Evolutionary conservation across 345 rosid genomes (phyloP), one percentile per base, ranked within the genome.

Genomic region (Gossypium raimondii): DNA sequence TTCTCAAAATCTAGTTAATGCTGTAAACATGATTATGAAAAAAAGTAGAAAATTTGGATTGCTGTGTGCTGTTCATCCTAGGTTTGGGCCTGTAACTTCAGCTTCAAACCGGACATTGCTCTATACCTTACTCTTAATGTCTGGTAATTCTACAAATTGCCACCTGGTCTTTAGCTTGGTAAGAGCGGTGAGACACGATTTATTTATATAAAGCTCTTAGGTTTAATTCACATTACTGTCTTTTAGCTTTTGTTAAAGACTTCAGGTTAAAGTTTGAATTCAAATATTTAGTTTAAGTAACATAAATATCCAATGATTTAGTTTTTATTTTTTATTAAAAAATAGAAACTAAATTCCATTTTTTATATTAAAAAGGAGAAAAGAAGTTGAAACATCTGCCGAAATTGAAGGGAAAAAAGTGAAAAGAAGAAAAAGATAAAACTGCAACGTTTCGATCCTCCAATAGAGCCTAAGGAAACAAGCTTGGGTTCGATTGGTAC

Each of bases 401-500:
- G n/a, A 25, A 60, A 60, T 60, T 12, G 9, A 25, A 60, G n/a
- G 7, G 1, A 2, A n/a, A n/a, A 60, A 9, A 12, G 25, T 11
- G 1, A 17, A 38, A 3, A 2, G 27, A 62, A 14, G 2, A 17
- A 38, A 17, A 2, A 5, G 9, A 38, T 2, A 25, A 64, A 38
- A 66, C 70, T 25, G 20, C 34, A 44, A 5, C 70, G 27, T 66
- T 34, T 16, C n/a, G 22, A 38, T 16, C 0, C 47, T 34, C 47
- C 22, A 64, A 10, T 57, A 4, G 47, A 60, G 7, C 34, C 38
- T 11, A 18, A 7, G 63, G 25, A 59, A 59, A 25, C 1, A 34
- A 34, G 63, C n/a, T 59, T 59, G 43, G 43, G 61, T n/a, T 61
- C 70, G 70, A 44, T 66, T 44, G 51, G 70, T n/a, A n/a, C 50